A percentile compares a stretch with the other conserved stretches of the same genome.
Conservation (phyloP, 345 rosid genomes). For the Boechera stricta region DNA sequence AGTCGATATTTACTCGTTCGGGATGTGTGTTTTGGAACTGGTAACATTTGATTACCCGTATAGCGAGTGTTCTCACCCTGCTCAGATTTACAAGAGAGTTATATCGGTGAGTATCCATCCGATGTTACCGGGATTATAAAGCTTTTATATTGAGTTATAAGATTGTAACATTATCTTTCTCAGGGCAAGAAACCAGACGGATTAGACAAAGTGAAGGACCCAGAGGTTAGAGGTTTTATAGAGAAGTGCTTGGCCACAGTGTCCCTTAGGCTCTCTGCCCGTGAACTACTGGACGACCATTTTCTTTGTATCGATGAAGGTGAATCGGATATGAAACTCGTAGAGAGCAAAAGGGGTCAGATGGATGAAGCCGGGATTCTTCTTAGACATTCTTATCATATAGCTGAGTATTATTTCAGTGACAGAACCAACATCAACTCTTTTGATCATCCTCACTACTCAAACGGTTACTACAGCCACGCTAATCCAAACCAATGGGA, state of each 20-base stretch:
- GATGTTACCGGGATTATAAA: neutral
- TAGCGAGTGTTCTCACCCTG: conserved; percentile 87
- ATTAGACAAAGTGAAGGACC: conserved; percentile 78
- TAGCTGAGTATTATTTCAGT: conserved; percentile 41
- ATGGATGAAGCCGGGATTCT: conserved; percentile 49
- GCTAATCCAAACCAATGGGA: conserved; percentile 54
- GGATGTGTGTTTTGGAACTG: conserved; percentile 97
- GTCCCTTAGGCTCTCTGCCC: conserved; percentile 81
- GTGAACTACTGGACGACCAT: conserved; percentile 81
- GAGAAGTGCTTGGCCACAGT: conserved; percentile 92
- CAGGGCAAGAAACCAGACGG: conserved; percentile 97
- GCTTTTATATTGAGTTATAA: neutral
- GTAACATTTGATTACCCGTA: conserved; percentile 96
- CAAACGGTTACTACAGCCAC: conserved; percentile 47
- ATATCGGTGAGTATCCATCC: conserved; percentile 65
- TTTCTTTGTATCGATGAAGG: conserved; percentile 67
- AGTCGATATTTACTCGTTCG: conserved; percentile 94
- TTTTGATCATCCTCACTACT: conserved; percentile 42
- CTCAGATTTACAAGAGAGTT: conserved; percentile 98
- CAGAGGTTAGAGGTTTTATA: conserved; percentile 75
- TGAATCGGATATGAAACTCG: conserved; percentile 50
- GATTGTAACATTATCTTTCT: conserved; percentile 3
- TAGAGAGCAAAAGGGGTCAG: conserved; percentile 46
- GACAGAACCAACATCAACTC: conserved; percentile 43
- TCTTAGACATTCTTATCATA: conserved; percentile 53